Evolutionary conservation across 2,329 filamentous ascomycete genomes (phyloP), one percentile per base, ranked within the genome.

Genomic region (Pseudopithomyces maydicus): DNA sequence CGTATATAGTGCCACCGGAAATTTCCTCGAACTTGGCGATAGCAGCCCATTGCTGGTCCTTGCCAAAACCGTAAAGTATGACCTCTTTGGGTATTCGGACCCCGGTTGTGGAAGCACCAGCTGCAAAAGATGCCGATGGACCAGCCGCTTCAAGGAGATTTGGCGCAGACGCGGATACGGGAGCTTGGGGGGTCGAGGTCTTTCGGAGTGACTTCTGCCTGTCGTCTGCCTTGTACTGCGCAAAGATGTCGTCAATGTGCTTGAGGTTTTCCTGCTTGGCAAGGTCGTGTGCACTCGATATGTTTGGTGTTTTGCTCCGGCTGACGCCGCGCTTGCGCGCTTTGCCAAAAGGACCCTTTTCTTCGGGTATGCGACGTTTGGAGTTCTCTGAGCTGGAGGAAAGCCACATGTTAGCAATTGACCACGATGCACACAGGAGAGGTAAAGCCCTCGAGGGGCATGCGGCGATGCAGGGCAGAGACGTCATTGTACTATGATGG

Each of bases 1-100:
- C 94, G 76, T 93, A 93, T 72, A 97, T 91, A 61, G 86, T 80
- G 23, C 93, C 93, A 32, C 79, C 77, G 6, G 91, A 94, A 41
- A 96, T 87, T 58, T 88, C 85, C 79, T 97, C 94, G 78, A 90
- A 98, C 77, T 91, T 91, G 65, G 90, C 88, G 66, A 98, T 88
- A 33, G 92, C 92, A 26, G 93, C 92, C 84, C 95, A 97, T 71
- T 88, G 84, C 7, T 76, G 73, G 4, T 84, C 81, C 83, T 77
- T 88, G 79, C 75, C 86, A 77, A 93, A 97, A 29, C 94, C 94
- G 65, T 93, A 90, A 15, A 98, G 82, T 54, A 97, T 87, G 61
- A 96, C 85, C 77, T 97, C 92, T 38, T 90, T 89, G 2, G 88
- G 85, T 62, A 85, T 83, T 61, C 82, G 84, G 42, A 72, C 71